phyloP scores from a whole-genome alignment of 352 stramenopile species.

The Globisporangium radiosum region DNA sequence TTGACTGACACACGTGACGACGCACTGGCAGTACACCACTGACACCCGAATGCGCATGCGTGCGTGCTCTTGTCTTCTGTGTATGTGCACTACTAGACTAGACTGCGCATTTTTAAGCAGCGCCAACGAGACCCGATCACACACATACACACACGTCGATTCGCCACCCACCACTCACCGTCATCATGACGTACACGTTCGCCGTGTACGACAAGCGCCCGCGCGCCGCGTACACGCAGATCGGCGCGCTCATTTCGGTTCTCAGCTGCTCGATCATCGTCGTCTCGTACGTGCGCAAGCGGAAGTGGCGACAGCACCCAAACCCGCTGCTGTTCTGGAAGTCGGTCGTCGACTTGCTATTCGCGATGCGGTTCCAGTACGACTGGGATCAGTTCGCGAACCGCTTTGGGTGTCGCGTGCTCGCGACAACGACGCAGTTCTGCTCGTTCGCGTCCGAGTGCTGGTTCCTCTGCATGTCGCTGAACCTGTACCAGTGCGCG shows the following conservation, averaged over 20 bases:
- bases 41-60: background rate
- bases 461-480: conserved; percentile 85
- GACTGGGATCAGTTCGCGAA: conserved; percentile 56
- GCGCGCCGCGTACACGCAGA: conserved; percentile 48
- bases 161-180: background rate
- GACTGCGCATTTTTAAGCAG: background rate
- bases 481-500: conserved; percentile 79
- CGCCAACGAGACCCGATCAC: background rate
- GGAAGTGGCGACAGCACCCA: conserved; percentile 73
- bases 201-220: conserved; percentile 21
- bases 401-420: conserved; percentile 35
- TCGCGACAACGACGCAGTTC: conserved; percentile 69
- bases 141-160: background rate
- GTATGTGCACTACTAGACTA: background rate
- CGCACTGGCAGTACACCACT: background rate
- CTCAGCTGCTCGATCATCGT: conserved; percentile 72
- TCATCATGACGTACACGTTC: conserved; percentile 15
- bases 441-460: conserved; percentile 76
- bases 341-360: conserved; percentile 61
- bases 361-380: conserved; percentile 69
- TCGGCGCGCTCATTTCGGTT: conserved; percentile 63
- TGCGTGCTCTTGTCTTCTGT: background rate
- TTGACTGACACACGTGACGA: too few species aligned
- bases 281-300: conserved; percentile 50
- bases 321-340: conserved; percentile 84